Conservation (phyloP, 2,329 filamentous ascomycete genomes). For the Monilinia aucupariae region DNA sequence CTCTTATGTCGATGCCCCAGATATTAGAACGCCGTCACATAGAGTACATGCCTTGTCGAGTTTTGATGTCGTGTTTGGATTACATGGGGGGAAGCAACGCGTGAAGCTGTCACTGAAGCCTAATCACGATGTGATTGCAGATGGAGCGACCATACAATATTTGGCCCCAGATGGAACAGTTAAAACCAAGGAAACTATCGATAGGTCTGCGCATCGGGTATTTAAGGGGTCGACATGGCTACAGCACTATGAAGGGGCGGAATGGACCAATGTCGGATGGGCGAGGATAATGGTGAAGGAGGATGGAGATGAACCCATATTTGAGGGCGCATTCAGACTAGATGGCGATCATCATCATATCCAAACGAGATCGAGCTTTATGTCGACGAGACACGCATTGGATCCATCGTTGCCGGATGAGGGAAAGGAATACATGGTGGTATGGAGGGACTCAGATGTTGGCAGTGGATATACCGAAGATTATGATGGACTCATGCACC, state of each 20-base stretch:
- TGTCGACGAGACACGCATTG: constrained; percentile 60
- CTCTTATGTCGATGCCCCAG: constrained; percentile 65
- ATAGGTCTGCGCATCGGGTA: constrained; percentile 70
- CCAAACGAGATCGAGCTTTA: constrained; percentile 68
- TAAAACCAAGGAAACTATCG: constrained; percentile 59
- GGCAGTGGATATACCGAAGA: constrained; percentile 34
- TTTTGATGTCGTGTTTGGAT: constrained; percentile 78
- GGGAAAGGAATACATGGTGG: constrained; percentile 73
- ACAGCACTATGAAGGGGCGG: constrained; percentile 50
- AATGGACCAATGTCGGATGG: constrained; percentile 82
- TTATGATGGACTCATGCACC: constrained; percentile 48
- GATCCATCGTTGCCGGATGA: constrained; percentile 57
- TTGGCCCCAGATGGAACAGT: constrained; percentile 67
- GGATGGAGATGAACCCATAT: constrained; percentile 74
- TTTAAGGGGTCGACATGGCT: constrained; percentile 77
- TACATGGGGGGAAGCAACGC: constrained; percentile 61
- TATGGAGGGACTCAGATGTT: constrained; percentile 90
- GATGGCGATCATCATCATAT: constrained; percentile 82
- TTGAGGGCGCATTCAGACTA: constrained; percentile 84
- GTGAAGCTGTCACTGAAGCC: constrained; percentile 79
- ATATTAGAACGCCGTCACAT: constrained; percentile 72
- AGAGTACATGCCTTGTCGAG: constrained; percentile 72
- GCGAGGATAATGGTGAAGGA: constrained; percentile 71
- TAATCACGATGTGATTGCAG: constrained; percentile 81
- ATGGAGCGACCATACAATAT: constrained; percentile 69